phyloP scores from a whole-genome alignment of 2,329 filamentous ascomycete genomes.

The Calonectria leucothoes region DNA sequence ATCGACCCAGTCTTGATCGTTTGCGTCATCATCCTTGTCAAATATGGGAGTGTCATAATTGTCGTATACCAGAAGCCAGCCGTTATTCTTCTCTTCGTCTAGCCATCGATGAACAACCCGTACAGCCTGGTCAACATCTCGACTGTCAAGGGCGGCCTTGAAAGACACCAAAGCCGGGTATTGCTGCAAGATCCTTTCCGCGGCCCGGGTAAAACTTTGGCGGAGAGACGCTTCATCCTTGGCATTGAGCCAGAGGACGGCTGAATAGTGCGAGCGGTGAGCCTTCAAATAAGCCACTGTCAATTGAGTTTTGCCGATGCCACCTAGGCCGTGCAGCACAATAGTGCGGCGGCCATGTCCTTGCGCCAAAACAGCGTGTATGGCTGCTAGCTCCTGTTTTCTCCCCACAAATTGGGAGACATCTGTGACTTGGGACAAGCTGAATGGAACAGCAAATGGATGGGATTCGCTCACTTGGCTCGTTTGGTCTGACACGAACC shows the following conservation, averaged over 20 bases:
- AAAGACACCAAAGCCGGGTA: not conserved
- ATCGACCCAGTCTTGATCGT: not conserved
- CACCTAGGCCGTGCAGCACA: slow-evolving; percentile 52
- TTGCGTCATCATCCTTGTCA: not conserved
- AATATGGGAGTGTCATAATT: slow-evolving; percentile 55
- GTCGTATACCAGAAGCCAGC: slow-evolving; percentile 44
- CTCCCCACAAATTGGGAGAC: not conserved
- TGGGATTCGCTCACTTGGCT: not conserved
- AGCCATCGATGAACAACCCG: not conserved
- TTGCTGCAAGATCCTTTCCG: not conserved
- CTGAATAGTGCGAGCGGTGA: slow-evolving; percentile 49
- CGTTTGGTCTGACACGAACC: not conserved
- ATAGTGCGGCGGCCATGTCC: not conserved
- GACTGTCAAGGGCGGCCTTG: not conserved
- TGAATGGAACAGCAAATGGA: not conserved
- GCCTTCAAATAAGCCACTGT: slow-evolving; percentile 49
- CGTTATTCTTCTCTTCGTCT: not conserved
- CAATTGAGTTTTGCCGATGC: slow-evolving; percentile 60
- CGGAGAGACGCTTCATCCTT: slow-evolving; percentile 50
- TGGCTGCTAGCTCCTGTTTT: not conserved
- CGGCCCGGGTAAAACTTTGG: not conserved
- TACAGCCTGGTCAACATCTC: not conserved
- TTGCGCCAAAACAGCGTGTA: not conserved
- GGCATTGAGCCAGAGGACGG: slow-evolving; percentile 57
- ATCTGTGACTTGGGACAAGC: not conserved